These are phyloP conservation scores for Fusarium abutilonis DNA, from an alignment of 2,329 filamentous ascomycete species.

Conservation along the genomic window DNA sequence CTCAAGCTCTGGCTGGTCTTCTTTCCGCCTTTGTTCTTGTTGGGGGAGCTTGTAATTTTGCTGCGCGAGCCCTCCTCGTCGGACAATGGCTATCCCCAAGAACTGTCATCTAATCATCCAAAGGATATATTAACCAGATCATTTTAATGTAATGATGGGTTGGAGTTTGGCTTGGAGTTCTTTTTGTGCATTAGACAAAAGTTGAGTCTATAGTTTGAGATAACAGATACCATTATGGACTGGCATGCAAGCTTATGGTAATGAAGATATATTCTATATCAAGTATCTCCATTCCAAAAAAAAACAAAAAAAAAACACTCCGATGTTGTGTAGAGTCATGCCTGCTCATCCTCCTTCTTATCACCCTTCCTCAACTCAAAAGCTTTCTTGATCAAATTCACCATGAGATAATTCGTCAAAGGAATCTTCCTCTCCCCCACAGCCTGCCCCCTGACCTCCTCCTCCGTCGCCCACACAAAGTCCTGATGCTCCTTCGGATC, in stretches of 20 bases:
- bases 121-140: not conserved
- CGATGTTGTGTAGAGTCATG: not conserved
- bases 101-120: slow-evolving; percentile 27
- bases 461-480: slow-evolving; percentile 53
- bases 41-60: slow-evolving; percentile 48
- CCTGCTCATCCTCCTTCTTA: not conserved
- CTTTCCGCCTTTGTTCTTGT: slow-evolving; percentile 55
- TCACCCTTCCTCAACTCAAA: slow-evolving; percentile 44
- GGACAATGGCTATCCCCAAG: slow-evolving; percentile 39
- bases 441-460: slow-evolving; percentile 48
- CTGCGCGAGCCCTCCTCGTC: slow-evolving; percentile 43
- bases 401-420: slow-evolving; percentile 46
- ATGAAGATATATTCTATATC: too few relatives aligned
- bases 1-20: slow-evolving; percentile 56
- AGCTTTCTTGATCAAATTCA: slow-evolving; percentile 45
- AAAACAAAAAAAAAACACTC: too few relatives aligned
- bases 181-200: too few relatives aligned
- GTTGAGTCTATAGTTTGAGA: too few relatives aligned
- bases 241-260: too few relatives aligned
- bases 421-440: slow-evolving; percentile 46
- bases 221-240: too few relatives aligned
- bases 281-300: too few relatives aligned
- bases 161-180: too few relatives aligned
- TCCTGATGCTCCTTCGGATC: slow-evolving; percentile 56
- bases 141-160: not conserved